These are phyloP conservation scores for Claviceps sp. DNA, from an alignment of 2,329 filamentous ascomycete genomes.

Conservation along the genomic window DNA sequence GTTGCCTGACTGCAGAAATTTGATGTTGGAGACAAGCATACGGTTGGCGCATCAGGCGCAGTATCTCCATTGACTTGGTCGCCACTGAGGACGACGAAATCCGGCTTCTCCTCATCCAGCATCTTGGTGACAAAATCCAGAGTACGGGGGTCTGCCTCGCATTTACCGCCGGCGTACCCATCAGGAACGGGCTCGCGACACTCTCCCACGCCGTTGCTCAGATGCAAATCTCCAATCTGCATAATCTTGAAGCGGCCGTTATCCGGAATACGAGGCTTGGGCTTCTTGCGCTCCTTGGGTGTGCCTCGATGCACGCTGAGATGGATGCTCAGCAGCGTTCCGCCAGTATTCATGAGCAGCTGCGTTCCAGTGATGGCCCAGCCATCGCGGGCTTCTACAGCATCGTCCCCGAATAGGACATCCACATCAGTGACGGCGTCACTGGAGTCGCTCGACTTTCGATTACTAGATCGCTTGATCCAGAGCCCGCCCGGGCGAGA, in stretches of 20 bases:
- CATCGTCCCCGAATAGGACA: conserved; percentile 79
- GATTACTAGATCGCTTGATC: conserved; percentile 62
- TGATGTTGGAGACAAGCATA: conserved; percentile 23
- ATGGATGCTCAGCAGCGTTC: conserved; percentile 53
- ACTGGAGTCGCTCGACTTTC: conserved; percentile 61
- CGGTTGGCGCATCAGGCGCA: conserved; percentile 77
- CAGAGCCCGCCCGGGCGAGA: conserved; percentile 63
- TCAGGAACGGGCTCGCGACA: conserved; percentile 81
- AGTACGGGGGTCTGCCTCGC: conserved; percentile 84
- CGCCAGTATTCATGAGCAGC: conserved; percentile 53
- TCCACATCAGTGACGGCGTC: conserved; percentile 69
- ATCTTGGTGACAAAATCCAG: conserved; percentile 76
- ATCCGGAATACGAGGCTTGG: conserved; percentile 64
- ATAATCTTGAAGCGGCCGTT: conserved; percentile 96
- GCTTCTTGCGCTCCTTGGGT: conserved; percentile 50
- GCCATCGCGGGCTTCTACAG: conserved; percentile 73
- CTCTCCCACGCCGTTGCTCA: conserved; percentile 75
- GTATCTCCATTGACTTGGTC: conserved; percentile 95
- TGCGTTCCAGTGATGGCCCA: conserved; percentile 71
- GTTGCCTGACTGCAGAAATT: not conserved
- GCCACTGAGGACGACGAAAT: conserved; percentile 81
- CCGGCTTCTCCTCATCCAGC: conserved; percentile 84
- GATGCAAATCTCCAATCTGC: conserved; percentile 86
- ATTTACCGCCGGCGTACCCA: conserved; percentile 57
- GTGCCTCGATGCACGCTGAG: conserved; percentile 66